These are phyloP conservation scores for Lactarius vividus DNA, from an alignment of 768 basidiomycete genomes.

Conservation along the genomic window DNA sequence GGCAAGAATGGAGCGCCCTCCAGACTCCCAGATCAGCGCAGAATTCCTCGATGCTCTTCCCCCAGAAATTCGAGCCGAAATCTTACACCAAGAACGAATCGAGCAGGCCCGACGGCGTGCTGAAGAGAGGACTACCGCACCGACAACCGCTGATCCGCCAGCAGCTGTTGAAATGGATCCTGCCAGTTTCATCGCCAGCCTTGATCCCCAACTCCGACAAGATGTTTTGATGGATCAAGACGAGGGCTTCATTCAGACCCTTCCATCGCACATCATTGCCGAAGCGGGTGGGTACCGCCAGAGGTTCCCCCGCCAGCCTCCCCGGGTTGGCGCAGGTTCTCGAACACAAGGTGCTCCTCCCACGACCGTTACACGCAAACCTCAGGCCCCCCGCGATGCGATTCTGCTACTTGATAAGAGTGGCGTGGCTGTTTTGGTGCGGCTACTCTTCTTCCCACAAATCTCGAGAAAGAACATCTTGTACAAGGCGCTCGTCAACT, in stretches of 20 bases:
- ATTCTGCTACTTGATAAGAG: constrained; percentile 90
- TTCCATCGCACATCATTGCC: constrained; percentile 84
- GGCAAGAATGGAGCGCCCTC: constrained; percentile 66
- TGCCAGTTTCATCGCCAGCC: constrained; percentile 86
- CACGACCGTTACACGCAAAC: constrained; percentile 45
- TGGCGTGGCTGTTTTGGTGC: constrained; percentile 84
- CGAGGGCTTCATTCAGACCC: constrained; percentile 74
- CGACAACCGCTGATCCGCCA: constrained; percentile 41
- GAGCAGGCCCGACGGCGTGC: constrained; percentile 66
- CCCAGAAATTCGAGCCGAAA: constrained; percentile 94
- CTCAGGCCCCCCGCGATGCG: constrained; percentile 69
- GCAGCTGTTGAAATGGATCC: constrained; percentile 67
- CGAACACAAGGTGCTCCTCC: constrained; percentile 23
- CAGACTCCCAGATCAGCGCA: constrained; percentile 85
- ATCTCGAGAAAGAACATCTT: constrained; percentile 81
- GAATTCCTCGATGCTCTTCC: constrained; percentile 97
- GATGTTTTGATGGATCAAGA: constrained; percentile 90
- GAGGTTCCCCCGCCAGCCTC: constrained; percentile 33
- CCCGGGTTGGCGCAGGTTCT: constrained; percentile 19
- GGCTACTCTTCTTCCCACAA: constrained; percentile 95
- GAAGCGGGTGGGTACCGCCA: constrained; percentile 77
- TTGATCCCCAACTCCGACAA: constrained; percentile 86
- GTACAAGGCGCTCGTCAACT: constrained; percentile 87
- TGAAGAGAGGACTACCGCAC: constrained; percentile 37
- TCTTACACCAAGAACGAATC: constrained; percentile 90